These are phyloP conservation scores for Colletotrichum salicis DNA, from an alignment of 2,329 filamentous ascomycete species.

Conservation along the genomic window DNA sequence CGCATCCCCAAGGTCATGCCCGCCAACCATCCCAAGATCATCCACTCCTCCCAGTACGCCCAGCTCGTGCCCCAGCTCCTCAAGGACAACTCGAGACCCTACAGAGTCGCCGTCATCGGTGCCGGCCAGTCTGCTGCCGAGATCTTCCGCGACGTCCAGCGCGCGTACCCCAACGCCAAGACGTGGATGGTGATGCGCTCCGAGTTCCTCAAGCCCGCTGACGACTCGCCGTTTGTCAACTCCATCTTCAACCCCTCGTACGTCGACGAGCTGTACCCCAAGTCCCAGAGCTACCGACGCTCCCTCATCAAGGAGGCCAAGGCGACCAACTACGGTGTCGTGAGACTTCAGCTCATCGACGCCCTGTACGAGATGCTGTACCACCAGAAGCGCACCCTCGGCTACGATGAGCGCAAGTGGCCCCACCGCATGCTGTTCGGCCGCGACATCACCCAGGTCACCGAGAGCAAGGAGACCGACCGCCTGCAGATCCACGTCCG, in stretches of 20 bases:
- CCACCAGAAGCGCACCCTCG: conserved; percentile 79
- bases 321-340: conserved; percentile 93
- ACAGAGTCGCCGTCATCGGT: conserved; percentile 86
- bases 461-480: conserved; percentile 59
- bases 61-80: conserved; percentile 71
- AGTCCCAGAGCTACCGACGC: conserved; percentile 70
- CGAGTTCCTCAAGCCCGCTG: conserved; percentile 86
- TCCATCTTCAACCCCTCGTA: conserved; percentile 90
- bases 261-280: conserved; percentile 80
- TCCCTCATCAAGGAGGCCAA: conserved; percentile 74
- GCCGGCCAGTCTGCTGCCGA: conserved; percentile 94
- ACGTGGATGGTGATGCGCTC: conserved; percentile 84
- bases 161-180: conserved; percentile 81
- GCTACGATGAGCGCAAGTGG: conserved; percentile 77
- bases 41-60: conserved; percentile 91
- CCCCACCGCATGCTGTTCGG: conserved; percentile 82
- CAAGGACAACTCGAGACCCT: conserved; percentile 63
- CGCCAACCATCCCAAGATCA: conserved; percentile 74
- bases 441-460: conserved; percentile 72
- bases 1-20: conserved; percentile 78
- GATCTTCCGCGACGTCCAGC: conserved; percentile 90
- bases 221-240: conserved; percentile 97
- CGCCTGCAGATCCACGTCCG: conserved; percentile 69
- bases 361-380: conserved; percentile 89
- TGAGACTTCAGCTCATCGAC: conserved; percentile 90